Base-by-base conservation (phyloP, 345 rosid genomes). In the Dovyalis caffra region DNA sequence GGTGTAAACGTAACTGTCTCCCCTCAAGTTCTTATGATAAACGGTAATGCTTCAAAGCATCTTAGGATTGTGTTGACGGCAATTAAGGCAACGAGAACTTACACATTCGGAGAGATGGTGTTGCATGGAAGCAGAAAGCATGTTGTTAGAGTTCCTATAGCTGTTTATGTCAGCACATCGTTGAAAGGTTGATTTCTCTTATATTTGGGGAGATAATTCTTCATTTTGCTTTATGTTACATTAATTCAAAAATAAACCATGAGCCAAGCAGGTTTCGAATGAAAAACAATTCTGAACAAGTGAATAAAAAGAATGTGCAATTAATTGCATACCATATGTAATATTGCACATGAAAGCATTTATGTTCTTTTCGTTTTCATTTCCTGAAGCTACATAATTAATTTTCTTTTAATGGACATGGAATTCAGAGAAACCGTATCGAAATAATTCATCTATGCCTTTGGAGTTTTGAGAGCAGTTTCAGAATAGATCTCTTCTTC, bases 21-120 rank as follows among this genome's bases (percentile, higher is more conserved):
- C 0, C 89, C 83, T 0, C 12, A 33, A 12, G 65, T 68, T 14
- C 69, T 84, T 43, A 43, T 32, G 57, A 81, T 86, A 63, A 69
- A 60, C 40, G 72, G 78, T 25, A 69, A 78, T 29, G 76, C 72
- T 66, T 78, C 86, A 23, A 86, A 77, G 81, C 80, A 65, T 57
- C 62, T 82, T 45, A 71, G 47, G 68, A 79, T 82, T 64, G 11
- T 64, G 60, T 32, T 84, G 8, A 66, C 56, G 67, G 86, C 84
- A 43, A 82, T 26, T 14, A 69, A 67, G 61, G 79, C 81, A 43
- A 81, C 71, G 26, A 70, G 78, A 67, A 51, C 74, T 53, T 73
- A 84, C 77, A 72, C 80, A 11, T 84, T 81, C 16, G 87, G 87
- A 67, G 87, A 74, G 73, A 76, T 81, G 70, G 66, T 78, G 21